phyloP scores from a whole-genome alignment of 768 basidiomycete genomes.

The Naganishia antarctica region DNA sequence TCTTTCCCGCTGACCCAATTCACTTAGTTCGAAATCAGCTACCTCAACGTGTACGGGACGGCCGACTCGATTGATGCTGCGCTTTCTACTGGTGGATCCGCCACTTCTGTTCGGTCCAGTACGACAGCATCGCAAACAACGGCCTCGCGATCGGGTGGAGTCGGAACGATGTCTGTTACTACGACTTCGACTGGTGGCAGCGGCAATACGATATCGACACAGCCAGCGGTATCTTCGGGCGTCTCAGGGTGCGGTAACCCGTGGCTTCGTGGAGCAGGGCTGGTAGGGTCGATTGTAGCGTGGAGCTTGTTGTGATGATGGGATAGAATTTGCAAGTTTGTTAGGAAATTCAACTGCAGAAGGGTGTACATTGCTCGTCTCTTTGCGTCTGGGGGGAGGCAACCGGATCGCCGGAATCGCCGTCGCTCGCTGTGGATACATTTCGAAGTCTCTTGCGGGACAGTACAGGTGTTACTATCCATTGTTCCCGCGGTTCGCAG shows the following conservation, averaged over 20 bases:
- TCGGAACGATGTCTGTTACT: neutral
- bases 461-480: too few species aligned
- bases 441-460: too few species aligned
- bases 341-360: too few species aligned
- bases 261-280: neutral
- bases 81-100: constrained; percentile 1
- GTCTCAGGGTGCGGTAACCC: neutral
- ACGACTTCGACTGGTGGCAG: neutral
- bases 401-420: too few species aligned
- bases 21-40: constrained; percentile 30
- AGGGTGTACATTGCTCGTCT: too few species aligned
- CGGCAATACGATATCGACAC: neutral
- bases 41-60: constrained; percentile 26
- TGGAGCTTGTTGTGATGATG: neutral
- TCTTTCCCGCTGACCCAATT: neutral
- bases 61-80: constrained; percentile 8
- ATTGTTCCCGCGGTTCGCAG: too few species aligned
- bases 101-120: neutral
- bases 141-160: neutral
- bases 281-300: neutral
- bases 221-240: neutral
- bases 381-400: too few species aligned
- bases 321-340: too few species aligned
- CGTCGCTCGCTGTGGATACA: too few species aligned
- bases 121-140: neutral